phyloP scores from a whole-genome alignment of 73 alveolate species.

The Paramecium sexaurelia region DNA sequence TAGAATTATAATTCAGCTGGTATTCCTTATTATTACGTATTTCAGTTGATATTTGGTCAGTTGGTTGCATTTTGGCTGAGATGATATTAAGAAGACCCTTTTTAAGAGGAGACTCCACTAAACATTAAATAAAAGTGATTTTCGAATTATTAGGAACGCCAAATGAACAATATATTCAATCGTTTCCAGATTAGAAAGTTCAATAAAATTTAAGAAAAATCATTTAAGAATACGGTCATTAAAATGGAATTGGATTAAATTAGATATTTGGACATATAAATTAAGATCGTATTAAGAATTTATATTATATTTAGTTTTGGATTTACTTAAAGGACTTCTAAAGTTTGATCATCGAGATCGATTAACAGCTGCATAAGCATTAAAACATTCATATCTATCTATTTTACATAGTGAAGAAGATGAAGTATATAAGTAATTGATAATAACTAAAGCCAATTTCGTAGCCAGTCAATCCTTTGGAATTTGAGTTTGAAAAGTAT shows the following conservation, averaged over 20 bases:
- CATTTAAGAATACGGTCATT: constrained; percentile 59
- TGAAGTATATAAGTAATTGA: constrained; percentile 48
- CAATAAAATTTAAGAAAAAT: constrained; percentile 42
- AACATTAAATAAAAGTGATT: background rate
- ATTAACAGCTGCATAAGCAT: constrained; percentile 85
- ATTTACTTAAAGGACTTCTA: constrained; percentile 68
- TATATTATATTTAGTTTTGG: constrained; percentile 59
- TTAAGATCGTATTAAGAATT: constrained; percentile 75
- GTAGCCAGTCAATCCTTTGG: constrained; percentile 42
- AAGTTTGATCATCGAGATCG: constrained; percentile 86
- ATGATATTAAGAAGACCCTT: constrained; percentile 52
- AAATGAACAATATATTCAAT: constrained; percentile 17
- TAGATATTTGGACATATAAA: constrained; percentile 73
- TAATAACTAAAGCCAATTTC: constrained; percentile 56
- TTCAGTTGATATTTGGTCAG: constrained; percentile 67
- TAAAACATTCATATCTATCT: constrained; percentile 87
- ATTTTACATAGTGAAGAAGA: constrained; percentile 80
- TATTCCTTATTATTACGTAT: background rate
- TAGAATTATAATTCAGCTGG: constrained; percentile 59
- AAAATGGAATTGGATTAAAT: constrained; percentile 61
- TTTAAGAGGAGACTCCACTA: constrained; percentile 58
- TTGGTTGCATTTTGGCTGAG: constrained; percentile 60
- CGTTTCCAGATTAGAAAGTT: background rate
- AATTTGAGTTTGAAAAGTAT: constrained; percentile 70
- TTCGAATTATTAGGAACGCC: constrained; percentile 62